Conservation (phyloP, 257 asterid species). For the Solanum raphanifolium region DNA sequence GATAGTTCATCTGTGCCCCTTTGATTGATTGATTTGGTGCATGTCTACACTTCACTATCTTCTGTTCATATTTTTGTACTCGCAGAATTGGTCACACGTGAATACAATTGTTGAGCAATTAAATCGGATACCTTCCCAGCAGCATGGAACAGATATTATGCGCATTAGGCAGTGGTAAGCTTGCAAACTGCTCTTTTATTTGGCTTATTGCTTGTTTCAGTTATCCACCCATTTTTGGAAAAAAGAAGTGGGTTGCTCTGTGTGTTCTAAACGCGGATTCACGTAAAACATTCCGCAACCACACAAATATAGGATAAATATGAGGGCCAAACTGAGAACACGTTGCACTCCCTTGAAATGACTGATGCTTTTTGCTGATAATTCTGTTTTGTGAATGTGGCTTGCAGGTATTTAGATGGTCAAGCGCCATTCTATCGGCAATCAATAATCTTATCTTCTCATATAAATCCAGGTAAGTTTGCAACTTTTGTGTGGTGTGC, state of each 20-base stretch:
- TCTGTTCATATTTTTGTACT: slow-evolving; percentile 5
- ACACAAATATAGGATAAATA: background rate
- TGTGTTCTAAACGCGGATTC: background rate
- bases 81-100: slow-evolving; percentile 94
- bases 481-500: background rate
- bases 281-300: background rate
- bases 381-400: slow-evolving; percentile 2
- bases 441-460: slow-evolving; percentile 72
- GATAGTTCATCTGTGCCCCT: background rate
- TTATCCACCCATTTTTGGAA: background rate
- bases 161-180: slow-evolving; percentile 90
- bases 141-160: slow-evolving; percentile 88
- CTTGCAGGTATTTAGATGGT: slow-evolving; percentile 70
- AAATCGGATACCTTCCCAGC: slow-evolving; percentile 74
- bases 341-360: background rate
- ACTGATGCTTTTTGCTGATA: background rate
- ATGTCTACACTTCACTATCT: background rate
- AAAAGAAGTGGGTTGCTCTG: background rate
- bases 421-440: slow-evolving; percentile 90
- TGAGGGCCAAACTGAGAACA: background rate
- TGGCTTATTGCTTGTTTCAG: background rate
- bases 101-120: slow-evolving; percentile 57
- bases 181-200: slow-evolving; percentile 1
- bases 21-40: background rate
- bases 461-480: slow-evolving; percentile 68